Base-by-base conservation (phyloP, 495 filamentous ascomycete species). In the Aspergillus asperescens region DNA sequence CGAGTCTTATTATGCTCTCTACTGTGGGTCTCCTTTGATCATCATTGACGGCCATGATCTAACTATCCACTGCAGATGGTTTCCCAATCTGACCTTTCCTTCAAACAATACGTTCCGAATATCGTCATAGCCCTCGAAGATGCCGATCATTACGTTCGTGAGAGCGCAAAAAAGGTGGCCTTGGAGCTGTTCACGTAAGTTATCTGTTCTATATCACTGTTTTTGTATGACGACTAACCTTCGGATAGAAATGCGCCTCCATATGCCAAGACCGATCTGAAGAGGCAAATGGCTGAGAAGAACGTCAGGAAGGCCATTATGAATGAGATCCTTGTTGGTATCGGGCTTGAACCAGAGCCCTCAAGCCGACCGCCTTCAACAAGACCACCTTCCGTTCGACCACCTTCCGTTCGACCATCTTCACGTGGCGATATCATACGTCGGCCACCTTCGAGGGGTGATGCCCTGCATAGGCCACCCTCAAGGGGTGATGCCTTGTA, bases 41-140 rank as follows among this genome's bases (percentile, higher is more conserved):
- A 24, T 8, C 41, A 20, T 24, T 41, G n/a, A 42, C 44, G 20
- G 35, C 55, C 59, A 46, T 23, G 20, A 4, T 52, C 49, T 57
- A 20, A 56, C 53, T 69, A 52, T 59, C 5, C 40, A 27, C 31
- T 54, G 12, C 59, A 90, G 85, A 91, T 89, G 85, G 83, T 87
- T 86, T 35, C 79, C 86, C 43, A 81, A 80, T 19, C 71, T 96
- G 56, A 81, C 83, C 42, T 95, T 96, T 15, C 13, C 3, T 12
- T n/a, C 3, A 35, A 35, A 16, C 13, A 16, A 58, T 94, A 90
- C 68, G 89, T 94, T 1, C 85, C 89, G 4, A 79, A 76, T 7
- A 71, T 97, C 43, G 90, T 96, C 63, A 83, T 88, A 40, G 78
- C 89, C 54, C 72, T 97, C 22, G 92, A 97, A 66, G 89, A 96